Evolutionary conservation across 2,329 filamentous ascomycete genomes (phyloP).

Genomic region (Stemphylium beticola): DNA sequence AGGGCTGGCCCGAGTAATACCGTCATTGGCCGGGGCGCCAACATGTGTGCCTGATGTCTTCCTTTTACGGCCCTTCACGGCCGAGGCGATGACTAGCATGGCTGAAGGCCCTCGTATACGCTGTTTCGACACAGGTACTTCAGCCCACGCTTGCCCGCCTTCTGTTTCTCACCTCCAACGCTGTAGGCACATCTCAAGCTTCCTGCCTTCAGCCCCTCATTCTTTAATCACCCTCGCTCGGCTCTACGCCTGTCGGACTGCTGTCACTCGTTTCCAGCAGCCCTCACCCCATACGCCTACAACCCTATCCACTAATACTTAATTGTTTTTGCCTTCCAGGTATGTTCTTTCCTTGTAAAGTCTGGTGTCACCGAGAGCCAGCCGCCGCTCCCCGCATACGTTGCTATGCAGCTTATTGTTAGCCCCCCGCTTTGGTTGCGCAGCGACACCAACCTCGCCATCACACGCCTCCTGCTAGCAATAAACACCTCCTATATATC

Average conservation of each 20-base stretch:
- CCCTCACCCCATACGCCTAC: slow-evolving; percentile 1
- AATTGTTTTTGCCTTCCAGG: slow-evolving; percentile 10
- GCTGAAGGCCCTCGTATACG: slow-evolving; percentile 15
- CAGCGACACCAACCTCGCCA: slow-evolving; percentile 4
- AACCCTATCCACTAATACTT: slow-evolving; percentile 10
- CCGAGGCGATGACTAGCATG: slow-evolving; percentile 22
- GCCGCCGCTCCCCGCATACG: slow-evolving; percentile 1
- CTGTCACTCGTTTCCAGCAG: slow-evolving; percentile 38
- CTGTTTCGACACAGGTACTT: slow-evolving; percentile 25
- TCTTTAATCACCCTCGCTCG: slow-evolving; percentile 24
- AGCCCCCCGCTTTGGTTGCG: slow-evolving; percentile 7
- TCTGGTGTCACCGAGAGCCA: neutral
- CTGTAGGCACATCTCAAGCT: slow-evolving; percentile 33
- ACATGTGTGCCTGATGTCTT: slow-evolving; percentile 20
- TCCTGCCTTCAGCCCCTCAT: slow-evolving; percentile 34
- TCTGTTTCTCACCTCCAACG: slow-evolving; percentile 24
- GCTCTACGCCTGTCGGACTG: slow-evolving; percentile 15
- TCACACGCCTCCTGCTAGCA: slow-evolving; percentile 6
- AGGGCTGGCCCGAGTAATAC: slow-evolving; percentile 12
- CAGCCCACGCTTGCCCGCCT: slow-evolving; percentile 22
- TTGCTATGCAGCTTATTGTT: slow-evolving; percentile 4
- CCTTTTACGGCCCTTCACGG: slow-evolving; percentile 10
- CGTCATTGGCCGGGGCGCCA: slow-evolving; percentile 23
- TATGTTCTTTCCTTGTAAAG: slow-evolving; percentile 15
- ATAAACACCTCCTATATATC: slow-evolving; percentile 3